Evolutionary conservation across 371 early-diverging fungal genomes (phyloP).

Genomic region (Dichotomocladium elegans): DNA sequence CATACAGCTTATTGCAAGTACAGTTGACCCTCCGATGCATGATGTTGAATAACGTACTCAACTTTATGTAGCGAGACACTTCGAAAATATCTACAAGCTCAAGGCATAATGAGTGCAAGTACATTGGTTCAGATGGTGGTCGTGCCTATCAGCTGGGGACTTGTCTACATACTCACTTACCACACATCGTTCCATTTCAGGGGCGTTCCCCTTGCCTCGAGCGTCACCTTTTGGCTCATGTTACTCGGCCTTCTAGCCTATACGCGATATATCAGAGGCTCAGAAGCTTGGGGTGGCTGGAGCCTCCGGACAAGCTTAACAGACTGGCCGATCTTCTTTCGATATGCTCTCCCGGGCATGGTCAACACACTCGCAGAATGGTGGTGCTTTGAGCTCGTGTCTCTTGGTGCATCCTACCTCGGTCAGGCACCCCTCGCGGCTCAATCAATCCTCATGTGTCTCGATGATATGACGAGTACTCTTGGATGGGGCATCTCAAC

Average conservation of each 20-base stretch:
- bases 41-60: not conserved
- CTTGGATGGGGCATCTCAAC: conserved; percentile 60
- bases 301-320: conserved; percentile 50
- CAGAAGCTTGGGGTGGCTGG: conserved; percentile 76
- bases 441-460: conserved; percentile 69
- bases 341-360: conserved; percentile 47
- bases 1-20: conserved; percentile 50
- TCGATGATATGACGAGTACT: conserved; percentile 57
- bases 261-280: conserved; percentile 53
- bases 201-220: conserved; percentile 75
- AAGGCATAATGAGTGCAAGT: conserved; percentile 67
- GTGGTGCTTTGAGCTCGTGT: conserved; percentile 59
- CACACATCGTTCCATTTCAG: conserved; percentile 58
- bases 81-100: conserved; percentile 71
- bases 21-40: not conserved
- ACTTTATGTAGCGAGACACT: conserved; percentile 50
- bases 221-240: conserved; percentile 63
- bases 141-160: conserved; percentile 59
- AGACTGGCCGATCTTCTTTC: conserved; percentile 47
- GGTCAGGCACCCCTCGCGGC: conserved; percentile 70
- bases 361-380: conserved; percentile 62
- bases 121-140: conserved; percentile 60
- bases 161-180: conserved; percentile 68
- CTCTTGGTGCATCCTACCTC: conserved; percentile 58
- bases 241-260: conserved; percentile 53